A percentile compares a stretch with the other conserved stretches of the same genome.
phyloP scores from a whole-genome alignment of 2,329 filamentous ascomycete species.

The Gaeumannomyces tritici region DNA sequence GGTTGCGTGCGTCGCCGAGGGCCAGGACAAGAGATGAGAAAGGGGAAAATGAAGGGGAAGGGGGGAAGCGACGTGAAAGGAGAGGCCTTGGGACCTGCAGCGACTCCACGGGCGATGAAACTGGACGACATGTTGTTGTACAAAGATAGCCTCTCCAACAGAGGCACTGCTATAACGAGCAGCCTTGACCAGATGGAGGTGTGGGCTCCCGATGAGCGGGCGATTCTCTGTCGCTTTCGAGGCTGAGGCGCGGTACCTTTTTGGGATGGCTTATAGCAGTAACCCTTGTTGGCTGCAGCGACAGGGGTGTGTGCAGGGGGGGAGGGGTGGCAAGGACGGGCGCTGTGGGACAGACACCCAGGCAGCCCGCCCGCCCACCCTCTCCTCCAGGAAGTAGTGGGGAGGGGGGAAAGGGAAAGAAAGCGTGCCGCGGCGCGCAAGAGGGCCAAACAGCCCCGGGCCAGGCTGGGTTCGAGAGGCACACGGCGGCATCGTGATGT shows the following conservation, averaged over 20 bases:
- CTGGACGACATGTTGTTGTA: constrained; percentile 1
- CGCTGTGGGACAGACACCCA: not conserved
- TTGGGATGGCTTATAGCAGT: not conserved
- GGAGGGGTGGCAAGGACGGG: too few relatives aligned
- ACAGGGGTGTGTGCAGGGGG: not conserved
- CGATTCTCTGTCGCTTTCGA: not conserved
- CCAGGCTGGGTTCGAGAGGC: not conserved
- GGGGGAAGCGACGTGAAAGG: not conserved
- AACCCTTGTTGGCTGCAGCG: not conserved
- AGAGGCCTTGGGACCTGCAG: not conserved
- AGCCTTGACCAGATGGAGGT: not conserved
- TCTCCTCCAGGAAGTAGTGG: not conserved
- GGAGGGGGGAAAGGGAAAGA: too few relatives aligned
- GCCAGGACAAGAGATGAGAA: not conserved
- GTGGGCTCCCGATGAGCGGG: not conserved
- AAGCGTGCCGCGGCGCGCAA: too few relatives aligned
- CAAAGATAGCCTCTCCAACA: constrained; percentile 1
- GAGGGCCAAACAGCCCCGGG: not conserved
- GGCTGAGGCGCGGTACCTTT: not conserved
- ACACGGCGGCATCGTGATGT: not conserved
- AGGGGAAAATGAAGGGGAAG: not conserved
- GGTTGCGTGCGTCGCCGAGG: not conserved
- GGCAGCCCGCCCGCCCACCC: not conserved
- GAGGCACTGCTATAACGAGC: not conserved
- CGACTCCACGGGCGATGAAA: constrained; percentile 1